A percentile compares a stretch with the other conserved stretches of the same genome.
These are phyloP conservation scores for Phialophora expanda DNA, from an alignment of 2,329 filamentous ascomycete genomes.

Conservation along the genomic window DNA sequence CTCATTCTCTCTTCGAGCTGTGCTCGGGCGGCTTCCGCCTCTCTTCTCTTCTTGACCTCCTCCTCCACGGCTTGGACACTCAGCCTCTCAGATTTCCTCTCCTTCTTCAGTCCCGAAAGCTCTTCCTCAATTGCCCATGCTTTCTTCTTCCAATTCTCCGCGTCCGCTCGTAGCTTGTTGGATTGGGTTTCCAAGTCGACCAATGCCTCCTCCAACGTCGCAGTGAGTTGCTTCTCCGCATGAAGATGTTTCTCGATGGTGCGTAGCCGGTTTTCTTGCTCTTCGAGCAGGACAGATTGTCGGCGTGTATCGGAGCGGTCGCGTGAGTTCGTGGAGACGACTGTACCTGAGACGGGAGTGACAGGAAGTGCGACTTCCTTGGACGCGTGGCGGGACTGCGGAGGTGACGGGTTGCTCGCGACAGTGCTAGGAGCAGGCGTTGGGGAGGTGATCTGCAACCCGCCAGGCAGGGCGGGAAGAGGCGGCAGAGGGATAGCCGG, in stretches of 20 bases:
- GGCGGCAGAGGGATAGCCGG: conserved; percentile 96
- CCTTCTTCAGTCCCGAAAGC: conserved; percentile 59
- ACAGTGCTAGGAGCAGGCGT: conserved; percentile 51
- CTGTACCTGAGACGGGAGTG: conserved; percentile 32
- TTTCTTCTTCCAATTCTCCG: conserved; percentile 89
- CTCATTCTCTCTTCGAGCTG: conserved; percentile 96
- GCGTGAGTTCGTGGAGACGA: conserved; percentile 31
- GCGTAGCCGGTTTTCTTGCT: conserved; percentile 91
- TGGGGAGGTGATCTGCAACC: conserved; percentile 22
- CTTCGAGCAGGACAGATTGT: conserved; percentile 78
- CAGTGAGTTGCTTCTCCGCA: conserved; percentile 94
- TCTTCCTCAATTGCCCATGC: conserved; percentile 75
- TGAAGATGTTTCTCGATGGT: conserved; percentile 96
- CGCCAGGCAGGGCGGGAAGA: conserved; percentile 67
- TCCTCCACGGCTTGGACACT: conserved; percentile 91
- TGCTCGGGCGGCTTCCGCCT: conserved; percentile 84
- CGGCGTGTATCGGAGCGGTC: conserved; percentile 46
- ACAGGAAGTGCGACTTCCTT: conserved; percentile 66
- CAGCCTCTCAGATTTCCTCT: conserved; percentile 63
- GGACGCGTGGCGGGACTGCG: conserved; percentile 74
- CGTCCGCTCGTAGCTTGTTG: conserved; percentile 87
- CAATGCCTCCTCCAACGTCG: conserved; percentile 92
- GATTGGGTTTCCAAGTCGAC: conserved; percentile 91
- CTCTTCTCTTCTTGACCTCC: conserved; percentile 87
- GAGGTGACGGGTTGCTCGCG: conserved; percentile 61